Base-by-base conservation (phyloP, 257 asterid species). In the Asclepias syriaca region DNA sequence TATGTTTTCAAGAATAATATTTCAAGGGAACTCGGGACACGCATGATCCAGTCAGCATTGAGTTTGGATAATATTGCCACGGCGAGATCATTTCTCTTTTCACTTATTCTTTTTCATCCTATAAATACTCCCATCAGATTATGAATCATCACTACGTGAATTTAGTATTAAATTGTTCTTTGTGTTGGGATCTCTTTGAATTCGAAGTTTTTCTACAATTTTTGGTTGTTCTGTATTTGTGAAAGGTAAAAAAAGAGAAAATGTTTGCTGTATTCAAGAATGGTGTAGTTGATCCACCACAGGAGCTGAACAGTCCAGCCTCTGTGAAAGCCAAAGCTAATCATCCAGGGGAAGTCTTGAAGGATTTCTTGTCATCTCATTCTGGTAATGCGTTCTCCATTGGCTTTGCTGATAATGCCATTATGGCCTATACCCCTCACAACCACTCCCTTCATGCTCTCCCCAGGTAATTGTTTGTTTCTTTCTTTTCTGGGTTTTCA, bases 231-330 rank as follows among this genome's bases (percentile, higher is more conserved):
- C 1, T 34, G 39, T 34, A 34, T 34, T 43, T 43, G 48, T 8
- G 48, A 43, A 43, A 9, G 48, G 11, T 43, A 0, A 21, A 40
- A 50, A 13, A 19, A 63, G 34, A 29, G 34, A 29, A 81, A 79
- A 93, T 95, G 99, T 80, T 95, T 91, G 89, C 82, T 40, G 74
- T 89, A 49, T 95, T 95, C 91, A 87, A 84, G 84, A 88, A 86
- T 32, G 91, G 86, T 43, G 79, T 95, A 76, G 82, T 90, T 60
- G 84, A 84, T 75, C 91, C 98, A 63, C 99, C 99, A 15, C 69
- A 83, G 70, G 99, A 95, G 75, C 78, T 95, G 71, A 85, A 87
- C 37, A 86, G 97, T 81, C 90, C 93, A 16, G 91, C 84, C n/a
- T 72, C 91, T 12, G 18, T 60, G 5, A 74, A 75, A 18, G 66